These are phyloP conservation scores for Trichoderma gamsii DNA, from an alignment of 495 filamentous ascomycete genomes.

Conservation along the genomic window DNA sequence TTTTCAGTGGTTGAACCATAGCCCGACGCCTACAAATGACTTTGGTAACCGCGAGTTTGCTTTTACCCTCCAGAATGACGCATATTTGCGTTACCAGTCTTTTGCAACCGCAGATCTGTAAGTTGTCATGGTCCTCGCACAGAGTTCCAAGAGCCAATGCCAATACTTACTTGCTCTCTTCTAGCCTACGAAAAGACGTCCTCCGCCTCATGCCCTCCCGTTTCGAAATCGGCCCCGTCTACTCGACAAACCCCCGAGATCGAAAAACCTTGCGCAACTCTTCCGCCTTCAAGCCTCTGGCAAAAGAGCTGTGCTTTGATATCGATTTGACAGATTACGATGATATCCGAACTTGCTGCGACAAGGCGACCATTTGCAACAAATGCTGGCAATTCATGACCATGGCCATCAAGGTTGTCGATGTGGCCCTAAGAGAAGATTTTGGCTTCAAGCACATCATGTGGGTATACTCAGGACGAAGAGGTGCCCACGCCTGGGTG, in stretches of 20 bases:
- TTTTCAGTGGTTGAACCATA: constrained; percentile 98
- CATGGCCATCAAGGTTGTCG: constrained; percentile 93
- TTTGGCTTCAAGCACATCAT: constrained; percentile 95
- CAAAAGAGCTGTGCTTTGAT: constrained; percentile 96
- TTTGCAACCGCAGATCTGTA: constrained; percentile 80
- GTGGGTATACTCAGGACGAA: constrained; percentile 95
- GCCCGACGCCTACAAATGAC: constrained; percentile 73
- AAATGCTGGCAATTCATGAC: constrained; percentile 97
- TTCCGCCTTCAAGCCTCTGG: constrained; percentile 63
- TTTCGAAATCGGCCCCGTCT: constrained; percentile 96
- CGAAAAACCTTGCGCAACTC: constrained; percentile 79
- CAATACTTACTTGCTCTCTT: not conserved
- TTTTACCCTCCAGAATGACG: constrained; percentile 82
- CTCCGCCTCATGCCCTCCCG: constrained; percentile 78
- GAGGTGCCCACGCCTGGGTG: constrained; percentile 98
- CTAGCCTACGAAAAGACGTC: constrained; percentile 83
- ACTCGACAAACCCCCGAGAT: constrained; percentile 86
- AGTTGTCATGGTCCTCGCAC: constrained; percentile 24
- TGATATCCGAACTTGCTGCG: constrained; percentile 90
- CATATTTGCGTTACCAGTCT: constrained; percentile 87
- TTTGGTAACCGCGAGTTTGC: constrained; percentile 93
- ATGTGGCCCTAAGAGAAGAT: constrained; percentile 79
- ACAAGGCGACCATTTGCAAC: constrained; percentile 83
- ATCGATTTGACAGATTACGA: constrained; percentile 99
- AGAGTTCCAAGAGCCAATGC: not conserved